Conservation (phyloP, 1,139 yeast genomes). For the Blastobotrys ciferrii region DNA sequence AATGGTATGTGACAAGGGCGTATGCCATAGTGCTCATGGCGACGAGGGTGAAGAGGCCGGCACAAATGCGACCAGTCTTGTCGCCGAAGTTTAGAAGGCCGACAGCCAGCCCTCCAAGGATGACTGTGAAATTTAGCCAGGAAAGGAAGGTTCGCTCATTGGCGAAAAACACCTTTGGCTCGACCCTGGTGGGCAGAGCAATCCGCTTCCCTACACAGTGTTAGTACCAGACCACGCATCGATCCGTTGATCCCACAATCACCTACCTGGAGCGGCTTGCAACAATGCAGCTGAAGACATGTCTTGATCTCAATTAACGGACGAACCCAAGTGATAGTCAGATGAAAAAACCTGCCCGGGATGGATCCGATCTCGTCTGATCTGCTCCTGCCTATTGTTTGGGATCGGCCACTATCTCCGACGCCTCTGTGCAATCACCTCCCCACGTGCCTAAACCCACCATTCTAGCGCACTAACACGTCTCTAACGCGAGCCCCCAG, state of each 20-base stretch:
- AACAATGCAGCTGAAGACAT: slow-evolving; percentile 64
- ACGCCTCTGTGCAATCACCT: background rate
- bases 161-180: slow-evolving; percentile 97
- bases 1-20: slow-evolving; percentile 92
- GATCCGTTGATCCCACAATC: background rate
- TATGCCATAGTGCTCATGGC: slow-evolving; percentile 98
- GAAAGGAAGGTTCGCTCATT: slow-evolving; percentile 92
- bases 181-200: slow-evolving; percentile 96
- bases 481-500: too few relatives aligned
- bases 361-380: background rate
- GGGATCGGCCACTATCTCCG: background rate
- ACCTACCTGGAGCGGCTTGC: slow-evolving; percentile 57
- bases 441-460: too few relatives aligned
- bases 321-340: too few relatives aligned
- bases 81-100: slow-evolving; percentile 97
- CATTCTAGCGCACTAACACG: too few relatives aligned
- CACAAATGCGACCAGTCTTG: slow-evolving; percentile 84
- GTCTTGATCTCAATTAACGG: background rate
- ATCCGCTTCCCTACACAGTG: slow-evolving; percentile 72
- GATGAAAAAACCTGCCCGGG: too few relatives aligned
- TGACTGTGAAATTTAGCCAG: slow-evolving; percentile 97
- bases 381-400: background rate
- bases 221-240: too few relatives aligned
- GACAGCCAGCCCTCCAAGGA: slow-evolving; percentile 93
- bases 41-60: slow-evolving; percentile 83